These are phyloP conservation scores for Nepenthes alata DNA, from an alignment of 179 eudicot genomes.

Conservation along the genomic window DNA sequence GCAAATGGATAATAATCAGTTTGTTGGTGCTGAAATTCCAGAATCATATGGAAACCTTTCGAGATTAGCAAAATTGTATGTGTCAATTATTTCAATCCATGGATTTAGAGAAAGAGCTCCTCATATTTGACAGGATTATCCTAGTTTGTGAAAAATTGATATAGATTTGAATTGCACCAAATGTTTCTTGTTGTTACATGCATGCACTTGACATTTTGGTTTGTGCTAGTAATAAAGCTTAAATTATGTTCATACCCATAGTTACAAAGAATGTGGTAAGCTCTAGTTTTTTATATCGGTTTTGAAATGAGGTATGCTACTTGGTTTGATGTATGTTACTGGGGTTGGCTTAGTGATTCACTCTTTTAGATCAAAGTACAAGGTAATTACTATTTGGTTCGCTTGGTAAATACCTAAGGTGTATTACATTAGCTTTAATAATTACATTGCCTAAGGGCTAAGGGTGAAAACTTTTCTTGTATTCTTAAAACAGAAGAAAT, in stretches of 20 bases:
- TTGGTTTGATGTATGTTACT: not conserved
- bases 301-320: not conserved
- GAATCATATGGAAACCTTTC: slow-evolving; percentile 39
- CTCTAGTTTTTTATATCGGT: not conserved
- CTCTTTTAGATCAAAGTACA: not conserved
- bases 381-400: not conserved
- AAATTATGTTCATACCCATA: not conserved
- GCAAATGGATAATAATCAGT: slow-evolving; percentile 52
- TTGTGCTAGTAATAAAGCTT: not conserved
- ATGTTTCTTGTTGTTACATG: not conserved
- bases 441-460: no score
- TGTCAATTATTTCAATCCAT: slow-evolving; percentile 8
- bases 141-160: not conserved
- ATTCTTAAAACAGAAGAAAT: no score
- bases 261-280: not conserved
- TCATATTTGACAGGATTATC: not conserved
- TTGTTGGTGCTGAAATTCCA: slow-evolving; percentile 37
- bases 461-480: no score
- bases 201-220: not conserved
- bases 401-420: no score
- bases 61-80: slow-evolving; percentile 45
- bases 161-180: not conserved
- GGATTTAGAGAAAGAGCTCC: not conserved
- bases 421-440: no score
- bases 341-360: not conserved